These are phyloP conservation scores for Mrakiaceae sp. DNA, from an alignment of 1,284 basidiomycete genomes.

Conservation along the genomic window DNA sequence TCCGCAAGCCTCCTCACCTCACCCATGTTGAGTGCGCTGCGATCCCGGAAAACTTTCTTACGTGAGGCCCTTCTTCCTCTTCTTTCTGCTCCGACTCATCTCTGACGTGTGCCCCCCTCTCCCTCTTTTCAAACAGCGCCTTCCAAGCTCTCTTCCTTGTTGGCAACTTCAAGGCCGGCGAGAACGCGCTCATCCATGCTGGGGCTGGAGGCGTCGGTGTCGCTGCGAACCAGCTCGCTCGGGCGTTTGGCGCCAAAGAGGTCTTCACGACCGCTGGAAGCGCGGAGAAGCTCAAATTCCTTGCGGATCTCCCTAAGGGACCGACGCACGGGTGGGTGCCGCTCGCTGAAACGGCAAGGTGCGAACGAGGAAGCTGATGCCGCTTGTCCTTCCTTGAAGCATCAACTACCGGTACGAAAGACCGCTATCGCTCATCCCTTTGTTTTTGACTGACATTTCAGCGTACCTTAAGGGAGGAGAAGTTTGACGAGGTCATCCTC, in stretches of 20 bases:
- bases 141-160: slow-evolving; percentile 68
- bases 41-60: slow-evolving; percentile 76
- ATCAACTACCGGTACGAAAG: slow-evolving; percentile 75
- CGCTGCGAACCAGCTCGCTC: slow-evolving; percentile 80
- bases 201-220: slow-evolving; percentile 84
- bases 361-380: too few relatives aligned
- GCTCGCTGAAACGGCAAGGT: too few relatives aligned
- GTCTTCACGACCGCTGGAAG: slow-evolving; percentile 78
- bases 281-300: slow-evolving; percentile 69
- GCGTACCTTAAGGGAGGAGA: too few relatives aligned
- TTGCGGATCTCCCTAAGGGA: slow-evolving; percentile 46
- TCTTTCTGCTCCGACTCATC: slow-evolving; percentile 20
- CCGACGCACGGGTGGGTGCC: slow-evolving; percentile 46
- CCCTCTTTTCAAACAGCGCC: slow-evolving; percentile 38
- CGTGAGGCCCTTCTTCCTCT: slow-evolving; percentile 41
- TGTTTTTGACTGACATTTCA: background rate
- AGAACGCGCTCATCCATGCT: slow-evolving; percentile 67
- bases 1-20: slow-evolving; percentile 63
- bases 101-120: background rate
- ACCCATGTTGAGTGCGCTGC: slow-evolving; percentile 74
- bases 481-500: too few relatives aligned
- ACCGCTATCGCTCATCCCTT: slow-evolving; percentile 26
- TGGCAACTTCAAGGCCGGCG: slow-evolving; percentile 55
- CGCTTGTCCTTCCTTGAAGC: too few relatives aligned
- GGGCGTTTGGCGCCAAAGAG: slow-evolving; percentile 53